Conservation (phyloP, 768 basidiomycete genomes). For the Mycena rosella region DNA sequence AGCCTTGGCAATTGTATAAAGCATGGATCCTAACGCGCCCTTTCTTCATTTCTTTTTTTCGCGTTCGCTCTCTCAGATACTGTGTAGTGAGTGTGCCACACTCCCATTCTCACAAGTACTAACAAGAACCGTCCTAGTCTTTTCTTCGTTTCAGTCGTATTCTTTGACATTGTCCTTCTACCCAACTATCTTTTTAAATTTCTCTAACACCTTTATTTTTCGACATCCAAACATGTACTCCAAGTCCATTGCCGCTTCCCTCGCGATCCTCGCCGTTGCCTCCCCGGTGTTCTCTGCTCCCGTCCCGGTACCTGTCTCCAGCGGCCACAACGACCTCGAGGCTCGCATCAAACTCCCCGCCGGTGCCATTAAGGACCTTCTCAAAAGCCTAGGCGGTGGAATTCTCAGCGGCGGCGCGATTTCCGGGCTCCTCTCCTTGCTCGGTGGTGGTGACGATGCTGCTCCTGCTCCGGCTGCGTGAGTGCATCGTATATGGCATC, state of each 20-base stretch:
- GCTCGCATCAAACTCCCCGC: conserved; percentile 17
- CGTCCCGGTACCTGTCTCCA: background rate
- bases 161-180: conserved; percentile 20
- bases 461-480: conserved; percentile 12
- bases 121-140: conserved; percentile 8
- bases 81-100: conserved; percentile 22
- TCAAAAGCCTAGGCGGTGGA: conserved; percentile 26
- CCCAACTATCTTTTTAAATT: background rate
- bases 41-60: background rate
- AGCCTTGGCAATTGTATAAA: conserved; percentile 5
- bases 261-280: conserved; percentile 14
- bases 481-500: background rate
- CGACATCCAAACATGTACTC: conserved; percentile 20
- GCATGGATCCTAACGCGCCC: background rate
- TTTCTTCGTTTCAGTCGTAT: conserved; percentile 17
- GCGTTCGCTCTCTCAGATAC: conserved; percentile 29
- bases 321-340: conserved; percentile 1
- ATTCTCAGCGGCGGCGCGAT: conserved; percentile 26
- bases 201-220: background rate
- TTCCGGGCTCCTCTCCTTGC: conserved; percentile 15
- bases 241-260: conserved; percentile 26
- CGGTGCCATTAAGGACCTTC: conserved; percentile 23
- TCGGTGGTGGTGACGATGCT: background rate
- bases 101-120: background rate
- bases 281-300: conserved; percentile 25